Evolutionary conservation across 2,329 filamentous ascomycete species (phyloP).

Genomic region (Phoma herbarum): DNA sequence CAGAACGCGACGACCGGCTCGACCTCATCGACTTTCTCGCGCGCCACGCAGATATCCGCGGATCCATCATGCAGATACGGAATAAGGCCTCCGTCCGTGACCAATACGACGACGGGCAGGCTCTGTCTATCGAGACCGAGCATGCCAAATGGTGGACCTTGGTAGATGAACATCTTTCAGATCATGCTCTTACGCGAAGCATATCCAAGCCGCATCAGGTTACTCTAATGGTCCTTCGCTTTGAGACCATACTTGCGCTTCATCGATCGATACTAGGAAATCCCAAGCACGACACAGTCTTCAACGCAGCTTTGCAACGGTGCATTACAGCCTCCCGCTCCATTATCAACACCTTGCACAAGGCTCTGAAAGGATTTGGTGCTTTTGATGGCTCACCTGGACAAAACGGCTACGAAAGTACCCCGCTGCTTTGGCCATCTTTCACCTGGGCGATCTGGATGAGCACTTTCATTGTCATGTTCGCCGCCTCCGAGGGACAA

Average conservation of each 20-base stretch:
- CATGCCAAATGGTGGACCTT: constrained; percentile 40
- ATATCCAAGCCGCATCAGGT: constrained; percentile 36
- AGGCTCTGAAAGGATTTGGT: constrained; percentile 33
- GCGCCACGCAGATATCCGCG: constrained; percentile 33
- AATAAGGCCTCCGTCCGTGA: constrained; percentile 22
- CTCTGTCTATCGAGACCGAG: constrained; percentile 33
- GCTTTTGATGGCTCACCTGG: constrained; percentile 37
- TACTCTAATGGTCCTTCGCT: constrained; percentile 35
- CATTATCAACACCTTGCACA: constrained; percentile 37
- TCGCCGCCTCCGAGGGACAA: constrained; percentile 33
- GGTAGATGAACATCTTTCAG: constrained; percentile 37
- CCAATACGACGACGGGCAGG: constrained; percentile 20
- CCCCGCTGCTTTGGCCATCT: constrained; percentile 36
- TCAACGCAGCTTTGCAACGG: constrained; percentile 35
- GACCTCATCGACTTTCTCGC: constrained; percentile 36
- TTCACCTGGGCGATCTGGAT: constrained; percentile 42
- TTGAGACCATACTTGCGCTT: constrained; percentile 35
- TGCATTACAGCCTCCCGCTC: constrained; percentile 38
- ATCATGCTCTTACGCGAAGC: constrained; percentile 18
- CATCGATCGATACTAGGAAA: constrained; percentile 36
- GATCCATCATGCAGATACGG: constrained; percentile 36
- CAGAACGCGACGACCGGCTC: constrained; percentile 29
- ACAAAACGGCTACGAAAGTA: constrained; percentile 32
- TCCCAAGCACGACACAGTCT: constrained; percentile 31
- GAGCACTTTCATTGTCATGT: constrained; percentile 36